Evolutionary conservation across 164 flowering plant genomes (phyloP).

Genomic region (Malania oleifera): DNA sequence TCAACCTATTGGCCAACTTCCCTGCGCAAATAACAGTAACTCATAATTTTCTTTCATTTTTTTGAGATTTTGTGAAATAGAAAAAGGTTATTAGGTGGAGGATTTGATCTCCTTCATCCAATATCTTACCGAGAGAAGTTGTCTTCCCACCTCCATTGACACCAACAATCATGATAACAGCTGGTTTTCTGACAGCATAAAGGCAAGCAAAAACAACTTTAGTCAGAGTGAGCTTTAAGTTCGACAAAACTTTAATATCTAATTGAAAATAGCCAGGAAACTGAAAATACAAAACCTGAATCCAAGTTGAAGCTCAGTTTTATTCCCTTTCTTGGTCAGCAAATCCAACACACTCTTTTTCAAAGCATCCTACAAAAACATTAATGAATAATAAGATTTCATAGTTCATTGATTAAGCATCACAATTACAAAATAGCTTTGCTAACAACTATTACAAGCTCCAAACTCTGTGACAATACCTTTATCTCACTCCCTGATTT

Average conservation of each 20-base stretch:
- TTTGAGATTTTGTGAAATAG: neutral
- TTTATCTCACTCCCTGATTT: slow-evolving; percentile 93
- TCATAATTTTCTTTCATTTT: slow-evolving; percentile 2
- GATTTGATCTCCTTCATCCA: neutral
- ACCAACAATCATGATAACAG: slow-evolving; percentile 90
- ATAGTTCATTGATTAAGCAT: neutral
- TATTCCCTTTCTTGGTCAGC: slow-evolving; percentile 57
- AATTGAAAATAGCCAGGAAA: neutral
- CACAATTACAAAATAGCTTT: neutral
- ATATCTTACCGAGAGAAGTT: slow-evolving; percentile 78
- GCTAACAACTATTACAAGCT: neutral
- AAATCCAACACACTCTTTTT: slow-evolving; percentile 76
- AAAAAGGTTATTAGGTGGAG: neutral
- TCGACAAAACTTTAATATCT: neutral
- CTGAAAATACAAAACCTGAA: slow-evolving; percentile 47
- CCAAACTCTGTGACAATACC: slow-evolving; percentile 29
- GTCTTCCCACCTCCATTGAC: slow-evolving; percentile 99
- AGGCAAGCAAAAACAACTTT: neutral
- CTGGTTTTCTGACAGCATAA: slow-evolving; percentile 60
- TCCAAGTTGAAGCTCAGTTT: slow-evolving; percentile 86
- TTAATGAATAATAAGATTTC: neutral
- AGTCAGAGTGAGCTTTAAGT: neutral
- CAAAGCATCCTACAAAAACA: slow-evolving; percentile 67
- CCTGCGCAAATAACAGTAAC: slow-evolving; percentile 50
- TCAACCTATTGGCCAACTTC: slow-evolving; percentile 82